phyloP scores from a whole-genome alignment of 495 filamentous ascomycete species.

The Tuber aestivum region DNA sequence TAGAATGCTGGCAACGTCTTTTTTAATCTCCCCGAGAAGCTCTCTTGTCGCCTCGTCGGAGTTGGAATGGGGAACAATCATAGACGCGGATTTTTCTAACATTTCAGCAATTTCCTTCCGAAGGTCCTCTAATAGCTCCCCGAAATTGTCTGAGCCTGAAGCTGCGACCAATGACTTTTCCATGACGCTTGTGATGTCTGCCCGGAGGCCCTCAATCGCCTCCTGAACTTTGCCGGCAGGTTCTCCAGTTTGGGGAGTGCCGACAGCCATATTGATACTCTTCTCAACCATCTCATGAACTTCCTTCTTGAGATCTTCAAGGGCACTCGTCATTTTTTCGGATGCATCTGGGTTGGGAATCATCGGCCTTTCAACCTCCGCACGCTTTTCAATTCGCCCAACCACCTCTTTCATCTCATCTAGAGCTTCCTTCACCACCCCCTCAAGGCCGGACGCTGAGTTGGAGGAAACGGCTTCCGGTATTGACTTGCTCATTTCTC shows the following conservation, averaged over 20 bases:
- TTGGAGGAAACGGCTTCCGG: slow-evolving; percentile 24
- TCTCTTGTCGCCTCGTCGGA: slow-evolving; percentile 26
- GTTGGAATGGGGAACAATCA: slow-evolving; percentile 16
- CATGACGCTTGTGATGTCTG: slow-evolving; percentile 50
- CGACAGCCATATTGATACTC: slow-evolving; percentile 63
- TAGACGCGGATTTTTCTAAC: slow-evolving; percentile 28
- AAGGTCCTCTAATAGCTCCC: slow-evolving; percentile 27
- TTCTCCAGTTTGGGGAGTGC: slow-evolving; percentile 59
- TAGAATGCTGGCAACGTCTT: slow-evolving; percentile 30
- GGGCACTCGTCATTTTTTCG: slow-evolving; percentile 69
- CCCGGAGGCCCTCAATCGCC: slow-evolving; percentile 67
- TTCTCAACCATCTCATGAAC: slow-evolving; percentile 47
- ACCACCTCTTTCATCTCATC: slow-evolving; percentile 65
- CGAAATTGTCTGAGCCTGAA: slow-evolving; percentile 20
- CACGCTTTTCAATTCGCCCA: slow-evolving; percentile 54
- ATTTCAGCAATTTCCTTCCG: slow-evolving; percentile 33
- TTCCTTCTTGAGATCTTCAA: slow-evolving; percentile 60
- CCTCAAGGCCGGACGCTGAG: slow-evolving; percentile 52
- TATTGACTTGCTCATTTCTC: slow-evolving; percentile 35
- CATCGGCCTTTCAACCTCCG: slow-evolving; percentile 57
- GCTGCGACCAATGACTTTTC: slow-evolving; percentile 27
- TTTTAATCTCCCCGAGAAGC: slow-evolving; percentile 33
- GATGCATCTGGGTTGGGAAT: slow-evolving; percentile 75
- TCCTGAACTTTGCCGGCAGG: slow-evolving; percentile 56
- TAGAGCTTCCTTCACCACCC: slow-evolving; percentile 59